These are phyloP conservation scores for Ogataea paraovalis DNA, from an alignment of 805 yeast species.

Conservation along the genomic window DNA sequence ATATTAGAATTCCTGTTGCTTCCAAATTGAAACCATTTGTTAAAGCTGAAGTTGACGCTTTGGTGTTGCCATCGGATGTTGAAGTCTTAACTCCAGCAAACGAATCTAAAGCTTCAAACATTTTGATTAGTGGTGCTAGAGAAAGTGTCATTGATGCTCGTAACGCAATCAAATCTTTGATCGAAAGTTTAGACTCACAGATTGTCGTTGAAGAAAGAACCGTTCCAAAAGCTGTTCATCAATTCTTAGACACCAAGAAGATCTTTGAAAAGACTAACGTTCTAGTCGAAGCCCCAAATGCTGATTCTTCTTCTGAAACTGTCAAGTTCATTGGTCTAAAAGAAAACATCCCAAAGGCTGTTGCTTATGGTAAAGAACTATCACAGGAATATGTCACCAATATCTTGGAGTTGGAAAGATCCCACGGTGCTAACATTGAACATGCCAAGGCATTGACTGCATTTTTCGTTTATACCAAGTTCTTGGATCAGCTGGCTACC, in stretches of 20 bases:
- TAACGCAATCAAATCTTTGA: slow-evolving; percentile 41
- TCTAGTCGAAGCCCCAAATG: slow-evolving; percentile 49
- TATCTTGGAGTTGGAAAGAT: slow-evolving; percentile 76
- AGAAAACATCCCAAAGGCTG: slow-evolving; percentile 55
- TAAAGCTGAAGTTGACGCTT: slow-evolving; percentile 27
- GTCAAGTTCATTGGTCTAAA: slow-evolving; percentile 64
- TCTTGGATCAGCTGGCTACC: slow-evolving; percentile 42
- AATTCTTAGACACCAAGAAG: slow-evolving; percentile 55
- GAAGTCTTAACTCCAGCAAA: slow-evolving; percentile 28
- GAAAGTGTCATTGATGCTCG: slow-evolving; percentile 57
- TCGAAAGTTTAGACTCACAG: slow-evolving; percentile 41
- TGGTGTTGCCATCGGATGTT: slow-evolving; percentile 23
- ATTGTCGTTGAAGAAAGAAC: slow-evolving; percentile 52
- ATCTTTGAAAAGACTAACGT: slow-evolving; percentile 54
- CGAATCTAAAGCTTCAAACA: slow-evolving; percentile 36
- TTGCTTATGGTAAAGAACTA: slow-evolving; percentile 53
- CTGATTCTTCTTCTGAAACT: slow-evolving; percentile 36
- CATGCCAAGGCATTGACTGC: slow-evolving; percentile 78
- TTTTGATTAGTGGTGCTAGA: slow-evolving; percentile 68
- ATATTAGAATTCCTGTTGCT: slow-evolving; percentile 45
- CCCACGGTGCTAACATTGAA: slow-evolving; percentile 73
- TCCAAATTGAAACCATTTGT: slow-evolving; percentile 43
- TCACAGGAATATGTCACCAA: slow-evolving; percentile 60
- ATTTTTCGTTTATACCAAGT: slow-evolving; percentile 52
- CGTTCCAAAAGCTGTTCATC: slow-evolving; percentile 67